A percentile compares a stretch with the other conserved stretches of the same genome.
Evolutionary conservation across 352 stramenopile genomes (phyloP).

Genomic region (Phytophthora meadii): DNA sequence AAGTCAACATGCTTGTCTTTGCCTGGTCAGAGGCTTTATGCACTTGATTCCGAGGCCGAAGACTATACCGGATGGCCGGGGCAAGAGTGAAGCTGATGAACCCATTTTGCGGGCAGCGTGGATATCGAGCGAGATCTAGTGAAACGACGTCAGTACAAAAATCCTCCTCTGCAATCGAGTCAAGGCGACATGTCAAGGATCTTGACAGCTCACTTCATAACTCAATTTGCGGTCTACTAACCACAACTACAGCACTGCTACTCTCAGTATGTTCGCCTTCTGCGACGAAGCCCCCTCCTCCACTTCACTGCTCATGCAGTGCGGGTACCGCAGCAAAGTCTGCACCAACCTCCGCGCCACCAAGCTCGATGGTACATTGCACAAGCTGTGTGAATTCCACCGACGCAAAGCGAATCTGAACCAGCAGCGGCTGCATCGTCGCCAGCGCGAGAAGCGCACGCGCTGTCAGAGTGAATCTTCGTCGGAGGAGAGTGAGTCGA

Average conservation of each 20-base stretch:
- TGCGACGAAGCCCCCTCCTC: constrained; percentile 27
- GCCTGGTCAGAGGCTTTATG: not conserved
- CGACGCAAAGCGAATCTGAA: constrained; percentile 64
- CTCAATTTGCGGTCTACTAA: constrained; percentile 23
- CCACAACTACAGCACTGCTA: constrained; percentile 15
- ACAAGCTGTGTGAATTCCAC: constrained; percentile 70
- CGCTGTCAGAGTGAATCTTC: constrained; percentile 3
- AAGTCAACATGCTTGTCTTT: not conserved
- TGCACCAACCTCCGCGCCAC: constrained; percentile 54
- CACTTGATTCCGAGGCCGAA: not conserved
- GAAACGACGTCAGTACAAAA: constrained; percentile 1
- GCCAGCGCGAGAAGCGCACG: constrained; percentile 30
- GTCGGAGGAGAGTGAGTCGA: not conserved
- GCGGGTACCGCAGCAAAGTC: constrained; percentile 60
- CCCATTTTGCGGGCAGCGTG: not conserved
- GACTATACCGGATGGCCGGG: too few relatives aligned
- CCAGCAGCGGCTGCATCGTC: constrained; percentile 54
- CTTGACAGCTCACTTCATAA: constrained; percentile 6
- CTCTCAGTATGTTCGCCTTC: constrained; percentile 18
- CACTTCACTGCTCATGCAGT: constrained; percentile 34
- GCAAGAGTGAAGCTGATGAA: not conserved
- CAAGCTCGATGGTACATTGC: constrained; percentile 57
- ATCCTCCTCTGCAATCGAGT: not conserved
- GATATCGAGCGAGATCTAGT: not conserved
- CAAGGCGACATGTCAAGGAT: too few relatives aligned